These are phyloP conservation scores for Lasiodiplodia theobromae DNA, from an alignment of 2,329 filamentous ascomycete species.

Conservation along the genomic window DNA sequence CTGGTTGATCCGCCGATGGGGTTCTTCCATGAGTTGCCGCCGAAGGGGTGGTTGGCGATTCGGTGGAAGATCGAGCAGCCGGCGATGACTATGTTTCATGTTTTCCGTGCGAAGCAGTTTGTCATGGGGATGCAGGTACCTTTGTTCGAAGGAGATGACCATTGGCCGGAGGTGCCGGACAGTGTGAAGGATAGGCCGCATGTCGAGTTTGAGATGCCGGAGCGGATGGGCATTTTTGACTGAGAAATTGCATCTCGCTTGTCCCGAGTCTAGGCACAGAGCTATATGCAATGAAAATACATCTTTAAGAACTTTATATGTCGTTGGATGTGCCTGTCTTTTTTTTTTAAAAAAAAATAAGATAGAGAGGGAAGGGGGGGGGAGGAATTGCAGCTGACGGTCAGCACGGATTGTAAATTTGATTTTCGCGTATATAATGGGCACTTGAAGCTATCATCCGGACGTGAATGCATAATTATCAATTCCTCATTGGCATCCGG, in stretches of 20 bases:
- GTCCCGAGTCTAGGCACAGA: too few species aligned
- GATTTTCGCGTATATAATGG: too few species aligned
- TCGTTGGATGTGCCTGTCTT: too few species aligned
- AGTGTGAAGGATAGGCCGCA: conserved; percentile 31
- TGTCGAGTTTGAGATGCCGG: conserved; percentile 33
- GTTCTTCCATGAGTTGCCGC: conserved; percentile 33
- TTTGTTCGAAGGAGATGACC: conserved; percentile 34
- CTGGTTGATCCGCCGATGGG: conserved; percentile 31
- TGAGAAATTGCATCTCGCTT: not conserved
- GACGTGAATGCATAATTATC: too few species aligned
- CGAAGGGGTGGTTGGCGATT: conserved; percentile 33
- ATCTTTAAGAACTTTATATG: too few species aligned
- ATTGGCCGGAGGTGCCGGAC: conserved; percentile 32
- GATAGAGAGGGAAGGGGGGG: too few species aligned
- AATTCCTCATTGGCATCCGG: too few species aligned
- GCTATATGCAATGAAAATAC: too few species aligned
- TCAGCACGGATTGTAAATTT: too few species aligned
- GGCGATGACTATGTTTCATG: conserved; percentile 35
- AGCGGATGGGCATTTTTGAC: conserved; percentile 33
- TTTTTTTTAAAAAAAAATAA: too few species aligned
- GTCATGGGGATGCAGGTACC: conserved; percentile 34
- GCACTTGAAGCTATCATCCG: too few species aligned
- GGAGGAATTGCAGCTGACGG: too few species aligned
- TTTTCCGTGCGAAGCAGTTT: conserved; percentile 32
- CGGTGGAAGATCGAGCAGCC: conserved; percentile 33